These are phyloP conservation scores for Trichoderma sp. DNA, from an alignment of 2,329 filamentous ascomycete genomes.

Conservation along the genomic window DNA sequence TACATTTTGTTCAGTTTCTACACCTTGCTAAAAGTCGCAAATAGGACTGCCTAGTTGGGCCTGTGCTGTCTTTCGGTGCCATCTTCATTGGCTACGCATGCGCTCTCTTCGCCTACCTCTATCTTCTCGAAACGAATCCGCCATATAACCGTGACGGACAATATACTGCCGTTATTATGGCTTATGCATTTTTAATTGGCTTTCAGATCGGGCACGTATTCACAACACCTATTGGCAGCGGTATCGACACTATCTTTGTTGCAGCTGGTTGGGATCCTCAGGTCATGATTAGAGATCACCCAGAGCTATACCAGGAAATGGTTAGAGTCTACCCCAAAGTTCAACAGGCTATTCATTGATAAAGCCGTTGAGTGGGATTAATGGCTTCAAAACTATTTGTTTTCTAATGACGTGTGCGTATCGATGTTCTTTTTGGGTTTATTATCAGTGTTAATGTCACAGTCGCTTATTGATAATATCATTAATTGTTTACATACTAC, in stretches of 20 bases:
- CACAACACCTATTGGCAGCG: constrained; percentile 82
- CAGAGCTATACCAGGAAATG: constrained; percentile 79
- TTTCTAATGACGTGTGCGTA: too few relatives aligned
- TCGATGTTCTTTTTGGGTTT: background rate
- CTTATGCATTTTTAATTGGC: constrained; percentile 86
- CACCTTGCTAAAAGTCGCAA: constrained; percentile 29
- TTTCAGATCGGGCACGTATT: constrained; percentile 89
- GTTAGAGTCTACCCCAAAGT: constrained; percentile 82
- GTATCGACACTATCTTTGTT: constrained; percentile 92
- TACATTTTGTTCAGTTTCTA: background rate
- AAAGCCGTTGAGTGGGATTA: background rate
- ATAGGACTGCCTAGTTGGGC: constrained; percentile 75
- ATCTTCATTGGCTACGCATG: constrained; percentile 84
- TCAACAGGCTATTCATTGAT: constrained; percentile 69
- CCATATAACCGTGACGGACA: constrained; percentile 70
- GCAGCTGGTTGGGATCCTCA: constrained; percentile 71
- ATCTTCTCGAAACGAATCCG: constrained; percentile 79
- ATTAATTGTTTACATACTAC: background rate
- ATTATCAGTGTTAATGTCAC: background rate
- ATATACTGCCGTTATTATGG: constrained; percentile 78
- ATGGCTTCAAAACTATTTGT: background rate
- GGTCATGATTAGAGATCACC: constrained; percentile 78
- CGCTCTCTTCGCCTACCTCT: constrained; percentile 82
- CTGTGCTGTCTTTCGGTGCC: constrained; percentile 75
- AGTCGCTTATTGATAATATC: background rate